phyloP scores from a whole-genome alignment of 2,329 filamentous ascomycete genomes.

The Daldinia sp. region DNA sequence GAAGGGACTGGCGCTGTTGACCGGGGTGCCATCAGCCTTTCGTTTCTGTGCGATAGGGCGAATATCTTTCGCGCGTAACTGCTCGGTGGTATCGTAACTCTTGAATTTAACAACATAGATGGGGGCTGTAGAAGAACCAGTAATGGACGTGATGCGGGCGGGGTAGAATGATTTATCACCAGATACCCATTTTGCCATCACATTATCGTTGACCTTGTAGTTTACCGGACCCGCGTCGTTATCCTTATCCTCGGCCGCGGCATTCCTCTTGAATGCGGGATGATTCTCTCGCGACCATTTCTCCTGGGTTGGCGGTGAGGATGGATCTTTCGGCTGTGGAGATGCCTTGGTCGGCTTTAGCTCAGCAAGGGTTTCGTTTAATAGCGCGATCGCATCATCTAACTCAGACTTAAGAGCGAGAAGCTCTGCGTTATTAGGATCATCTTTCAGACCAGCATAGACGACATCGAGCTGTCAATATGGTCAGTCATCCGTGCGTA shows the following conservation, averaged over 20 bases:
- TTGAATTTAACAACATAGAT: conserved; percentile 97
- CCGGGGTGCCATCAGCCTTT: conserved; percentile 81
- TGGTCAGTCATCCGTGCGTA: conserved; percentile 8
- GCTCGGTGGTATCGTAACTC: conserved; percentile 86
- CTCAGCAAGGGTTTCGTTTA: conserved; percentile 83
- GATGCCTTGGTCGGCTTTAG: conserved; percentile 69
- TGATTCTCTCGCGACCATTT: conserved; percentile 86
- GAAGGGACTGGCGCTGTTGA: conserved; percentile 51
- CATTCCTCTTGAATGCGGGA: conserved; percentile 74
- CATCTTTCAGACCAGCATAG: conserved; percentile 76
- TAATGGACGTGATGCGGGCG: conserved; percentile 91
- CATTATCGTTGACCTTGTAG: conserved; percentile 88
- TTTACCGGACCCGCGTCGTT: conserved; percentile 59
- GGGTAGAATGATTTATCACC: conserved; percentile 92
- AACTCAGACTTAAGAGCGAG: conserved; percentile 81
- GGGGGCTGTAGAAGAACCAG: conserved; percentile 87
- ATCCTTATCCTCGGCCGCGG: conserved; percentile 60
- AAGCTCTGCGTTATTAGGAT: conserved; percentile 82
- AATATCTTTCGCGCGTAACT: conserved; percentile 82
- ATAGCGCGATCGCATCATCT: conserved; percentile 79
- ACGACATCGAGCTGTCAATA: conserved; percentile 76
- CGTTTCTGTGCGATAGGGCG: conserved; percentile 82
- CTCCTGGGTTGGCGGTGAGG: conserved; percentile 65
- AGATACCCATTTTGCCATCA: conserved; percentile 89
- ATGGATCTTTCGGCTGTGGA: conserved; percentile 51